Evolutionary conservation across 495 filamentous ascomycete genomes (phyloP).

Genomic region (Cercophora sp.): DNA sequence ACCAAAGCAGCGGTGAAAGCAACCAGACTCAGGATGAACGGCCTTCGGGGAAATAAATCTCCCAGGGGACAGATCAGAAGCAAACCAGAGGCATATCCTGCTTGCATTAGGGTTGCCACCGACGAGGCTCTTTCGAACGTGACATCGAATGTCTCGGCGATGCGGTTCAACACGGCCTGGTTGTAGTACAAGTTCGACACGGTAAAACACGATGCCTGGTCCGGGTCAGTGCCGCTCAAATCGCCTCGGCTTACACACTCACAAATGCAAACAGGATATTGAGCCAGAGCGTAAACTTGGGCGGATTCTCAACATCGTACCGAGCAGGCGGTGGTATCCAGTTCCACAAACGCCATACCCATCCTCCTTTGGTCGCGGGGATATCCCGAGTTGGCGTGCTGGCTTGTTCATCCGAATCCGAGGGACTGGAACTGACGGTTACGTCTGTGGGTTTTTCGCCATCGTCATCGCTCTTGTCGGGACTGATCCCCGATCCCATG

Average conservation of each 20-base stretch:
- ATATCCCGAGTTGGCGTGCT: too few species aligned
- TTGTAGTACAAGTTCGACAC: conserved; percentile 70
- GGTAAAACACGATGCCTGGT: conserved; percentile 38
- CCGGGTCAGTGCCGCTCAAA: too few species aligned
- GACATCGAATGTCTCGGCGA: conserved; percentile 59
- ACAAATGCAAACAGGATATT: conserved; percentile 33
- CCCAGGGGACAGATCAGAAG: conserved; percentile 75
- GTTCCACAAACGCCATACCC: too few species aligned
- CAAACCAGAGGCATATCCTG: conserved; percentile 72
- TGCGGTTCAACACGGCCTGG: conserved; percentile 62
- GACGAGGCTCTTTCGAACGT: conserved; percentile 53
- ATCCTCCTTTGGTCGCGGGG: too few species aligned
- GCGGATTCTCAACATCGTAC: conserved; percentile 30
- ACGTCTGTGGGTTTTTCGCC: too few species aligned
- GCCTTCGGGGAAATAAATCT: conserved; percentile 65
- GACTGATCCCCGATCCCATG: too few species aligned
- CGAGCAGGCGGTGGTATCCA: conserved; percentile 30
- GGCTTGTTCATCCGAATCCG: too few species aligned
- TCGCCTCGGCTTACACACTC: too few species aligned
- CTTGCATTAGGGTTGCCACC: conserved; percentile 74
- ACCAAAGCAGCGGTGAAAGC: conserved; percentile 62
- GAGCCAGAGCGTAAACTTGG: conserved; percentile 31
- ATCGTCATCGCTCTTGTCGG: too few species aligned
- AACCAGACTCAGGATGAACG: conserved; percentile 65
- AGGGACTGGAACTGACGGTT: too few species aligned